A percentile compares a stretch with the other conserved stretches of the same genome.
Evolutionary conservation across 2,329 filamentous ascomycete genomes (phyloP).

Genomic region (Dendryphion nanum): DNA sequence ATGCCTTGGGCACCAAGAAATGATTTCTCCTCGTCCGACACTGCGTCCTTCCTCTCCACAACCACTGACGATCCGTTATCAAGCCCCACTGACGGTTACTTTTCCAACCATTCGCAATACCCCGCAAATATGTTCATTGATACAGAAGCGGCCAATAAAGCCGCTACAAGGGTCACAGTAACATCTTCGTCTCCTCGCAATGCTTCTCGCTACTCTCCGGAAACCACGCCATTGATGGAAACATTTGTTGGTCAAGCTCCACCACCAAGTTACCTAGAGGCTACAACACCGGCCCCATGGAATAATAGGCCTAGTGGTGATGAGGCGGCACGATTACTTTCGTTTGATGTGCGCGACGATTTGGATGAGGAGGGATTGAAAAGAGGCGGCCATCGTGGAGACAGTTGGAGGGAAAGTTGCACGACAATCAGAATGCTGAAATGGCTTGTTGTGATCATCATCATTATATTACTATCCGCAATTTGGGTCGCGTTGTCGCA

Average conservation of each 20-base stretch:
- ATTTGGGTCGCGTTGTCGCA: conserved; percentile 22
- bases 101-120: background rate
- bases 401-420: conserved; percentile 19
- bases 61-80: conserved; percentile 4
- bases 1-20: background rate
- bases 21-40: conserved; percentile 1
- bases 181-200: conserved; percentile 7
- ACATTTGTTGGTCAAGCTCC: conserved; percentile 22
- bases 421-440: conserved; percentile 20
- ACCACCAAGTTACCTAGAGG: conserved; percentile 32
- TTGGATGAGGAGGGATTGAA: background rate
- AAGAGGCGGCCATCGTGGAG: conserved; percentile 2
- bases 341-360: conserved; percentile 6
- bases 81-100: conserved; percentile 6
- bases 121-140: conserved; percentile 29
- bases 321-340: conserved; percentile 28
- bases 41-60: conserved; percentile 4
- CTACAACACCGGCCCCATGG: conserved; percentile 33
- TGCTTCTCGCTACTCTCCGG: conserved; percentile 15
- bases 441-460: conserved; percentile 17
- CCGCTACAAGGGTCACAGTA: conserved; percentile 17
- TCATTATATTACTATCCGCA: conserved; percentile 20
- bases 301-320: conserved; percentile 25
- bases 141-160: conserved; percentile 29
- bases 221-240: conserved; percentile 23